Percentiles rank a stretch among this genome's conserved stretches.
These are phyloP conservation scores for Rhizomucor miehei DNA, from an alignment of 371 early-diverging fungal genomes.

Conservation along the genomic window DNA sequence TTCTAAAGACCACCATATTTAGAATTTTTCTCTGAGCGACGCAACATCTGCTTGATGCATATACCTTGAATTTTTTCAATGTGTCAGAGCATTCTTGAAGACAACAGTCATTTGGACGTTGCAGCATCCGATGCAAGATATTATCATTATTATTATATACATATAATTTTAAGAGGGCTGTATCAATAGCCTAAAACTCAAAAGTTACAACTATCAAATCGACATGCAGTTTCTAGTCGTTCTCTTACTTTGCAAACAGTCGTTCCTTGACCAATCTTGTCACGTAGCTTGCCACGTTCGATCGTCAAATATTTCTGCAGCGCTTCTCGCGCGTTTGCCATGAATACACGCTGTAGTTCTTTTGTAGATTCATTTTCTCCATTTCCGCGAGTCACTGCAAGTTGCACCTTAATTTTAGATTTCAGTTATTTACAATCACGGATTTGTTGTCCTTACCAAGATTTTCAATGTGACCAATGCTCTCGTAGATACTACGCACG, in stretches of 20 bases:
- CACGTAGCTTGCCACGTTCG: conserved; percentile 35
- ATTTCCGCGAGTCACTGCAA: conserved; percentile 24
- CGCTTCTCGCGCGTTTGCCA: conserved; percentile 61
- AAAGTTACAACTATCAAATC: neutral
- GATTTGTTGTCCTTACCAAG: conserved; percentile 43
- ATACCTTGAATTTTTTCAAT: conserved; percentile 43
- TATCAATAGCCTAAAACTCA: conserved; percentile 60
- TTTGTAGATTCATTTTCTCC: conserved; percentile 9
- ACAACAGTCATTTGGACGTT: conserved; percentile 52
- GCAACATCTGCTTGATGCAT: neutral
- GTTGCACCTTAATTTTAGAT: conserved; percentile 11
- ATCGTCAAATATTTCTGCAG: conserved; percentile 43
- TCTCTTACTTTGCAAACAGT: conserved; percentile 23
- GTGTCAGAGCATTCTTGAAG: conserved; percentile 50
- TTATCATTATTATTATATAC: conserved; percentile 42
- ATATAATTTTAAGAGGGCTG: conserved; percentile 62
- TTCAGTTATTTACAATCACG: no score
- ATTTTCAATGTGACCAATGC: conserved; percentile 47
- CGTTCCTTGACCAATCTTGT: conserved; percentile 26
- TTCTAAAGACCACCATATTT: conserved; percentile 25
- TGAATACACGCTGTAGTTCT: conserved; percentile 41
- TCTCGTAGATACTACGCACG: conserved; percentile 27
- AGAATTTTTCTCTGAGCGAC: neutral
- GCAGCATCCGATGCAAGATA: conserved; percentile 44
- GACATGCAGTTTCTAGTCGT: neutral